phyloP scores from a whole-genome alignment of 2,329 filamentous ascomycete species.

The Colletotrichum sp. region DNA sequence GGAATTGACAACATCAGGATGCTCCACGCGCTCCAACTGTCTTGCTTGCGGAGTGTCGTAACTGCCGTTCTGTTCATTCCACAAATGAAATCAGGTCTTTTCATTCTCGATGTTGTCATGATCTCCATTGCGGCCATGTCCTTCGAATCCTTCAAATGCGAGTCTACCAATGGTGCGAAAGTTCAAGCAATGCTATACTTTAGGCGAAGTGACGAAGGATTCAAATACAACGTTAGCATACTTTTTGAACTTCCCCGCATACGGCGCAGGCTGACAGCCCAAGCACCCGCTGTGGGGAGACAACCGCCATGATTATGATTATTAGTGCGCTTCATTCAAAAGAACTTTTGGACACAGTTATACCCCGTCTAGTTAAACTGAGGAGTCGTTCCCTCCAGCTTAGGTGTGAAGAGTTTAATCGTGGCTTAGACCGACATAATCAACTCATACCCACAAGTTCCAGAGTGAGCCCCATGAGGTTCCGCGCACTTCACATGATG shows the following conservation, averaged over 20 bases:
- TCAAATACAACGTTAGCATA: not conserved
- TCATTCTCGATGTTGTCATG: not conserved
- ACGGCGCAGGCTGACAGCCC: not conserved
- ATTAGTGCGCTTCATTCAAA: not conserved
- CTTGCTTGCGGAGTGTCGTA: not conserved
- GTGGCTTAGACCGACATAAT: not conserved
- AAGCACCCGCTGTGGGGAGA: not conserved
- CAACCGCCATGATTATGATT: not conserved
- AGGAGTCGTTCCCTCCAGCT: not conserved
- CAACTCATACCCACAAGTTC: not conserved
- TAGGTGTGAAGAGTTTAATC: not conserved
- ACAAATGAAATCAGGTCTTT: not conserved
- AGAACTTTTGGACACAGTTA: not conserved
- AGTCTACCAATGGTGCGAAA: not conserved
- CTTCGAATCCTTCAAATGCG: not conserved
- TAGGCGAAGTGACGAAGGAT: not conserved
- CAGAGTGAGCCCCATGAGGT: not conserved
- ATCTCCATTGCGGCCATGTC: not conserved
- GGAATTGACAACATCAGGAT: not conserved
- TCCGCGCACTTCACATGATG: not conserved
- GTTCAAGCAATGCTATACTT: not conserved
- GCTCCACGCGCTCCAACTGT: not conserved
- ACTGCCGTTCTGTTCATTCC: not conserved
- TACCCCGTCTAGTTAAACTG: not conserved
- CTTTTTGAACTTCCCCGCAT: not conserved